Evolutionary conservation across 352 stramenopile genomes (phyloP), one percentile per base, ranked within the genome.

Genomic region (Globisporangium cederbergense): DNA sequence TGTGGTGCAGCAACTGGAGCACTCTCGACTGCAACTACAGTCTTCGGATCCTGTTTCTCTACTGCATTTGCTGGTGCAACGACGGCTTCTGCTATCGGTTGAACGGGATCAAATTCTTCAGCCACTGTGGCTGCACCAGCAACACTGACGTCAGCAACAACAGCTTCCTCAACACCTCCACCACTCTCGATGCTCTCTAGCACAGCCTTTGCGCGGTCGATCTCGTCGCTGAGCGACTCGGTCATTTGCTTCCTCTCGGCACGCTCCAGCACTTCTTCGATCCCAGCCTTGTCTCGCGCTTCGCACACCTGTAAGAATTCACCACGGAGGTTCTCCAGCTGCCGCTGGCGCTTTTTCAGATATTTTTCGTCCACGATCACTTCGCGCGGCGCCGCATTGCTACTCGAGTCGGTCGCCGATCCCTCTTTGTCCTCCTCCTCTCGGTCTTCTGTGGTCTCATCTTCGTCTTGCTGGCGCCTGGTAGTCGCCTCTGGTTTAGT

Each of bases 311-410:
- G 66, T 5, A 71, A 66, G 32, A 88, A 71, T 54, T 86, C 64
- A 10, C 60, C 58, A 30, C 84, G 81, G 30, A 94, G 60, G 47
- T 90, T 91, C 25, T 89, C 82, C 4, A 92, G 62, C 55, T 94
- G 86, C 14, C 84, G 87, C 53, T 91, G 72, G 5, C 86, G 77
- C 50, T 94, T 94, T 47, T 76, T 82, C 9, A 94, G 50, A 46
- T 94, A 94, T 59, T 79, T 79, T 14, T 92, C 81, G 52, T 94
- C 86, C 59, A 94, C 71, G 3, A 94, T 62, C 34, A 90, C 77
- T 16, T 83, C 66, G 34, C 74, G 72, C 20, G 77, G 64, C 11
- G 74, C 52, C 18, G 28, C 57, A 18, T 25, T 32, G 34, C 53
- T 42, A 13, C 22, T 55, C 49, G 49, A 30, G 22, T 67, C 73